Conservation (phyloP, 129 eudicot species). For the Escallonia herrerae region DNA sequence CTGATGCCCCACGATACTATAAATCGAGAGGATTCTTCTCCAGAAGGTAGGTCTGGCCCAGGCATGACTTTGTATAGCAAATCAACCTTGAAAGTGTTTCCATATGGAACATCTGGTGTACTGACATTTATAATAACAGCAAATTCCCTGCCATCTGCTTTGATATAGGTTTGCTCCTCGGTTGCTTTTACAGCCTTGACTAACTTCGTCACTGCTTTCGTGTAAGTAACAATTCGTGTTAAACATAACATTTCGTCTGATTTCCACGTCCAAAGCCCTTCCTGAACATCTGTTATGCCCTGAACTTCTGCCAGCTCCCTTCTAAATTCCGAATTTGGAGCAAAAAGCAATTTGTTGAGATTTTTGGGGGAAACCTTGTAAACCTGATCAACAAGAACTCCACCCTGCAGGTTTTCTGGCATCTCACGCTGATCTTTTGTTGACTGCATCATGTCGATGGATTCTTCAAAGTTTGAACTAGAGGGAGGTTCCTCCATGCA, state of each 20-base stretch:
- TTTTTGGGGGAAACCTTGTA: conserved; percentile 53
- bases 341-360: conserved; percentile 56
- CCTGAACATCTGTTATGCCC: conserved; percentile 68
- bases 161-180: conserved; percentile 71
- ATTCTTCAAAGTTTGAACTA: conserved; percentile 49
- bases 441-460: conserved; percentile 54
- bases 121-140: conserved; percentile 52
- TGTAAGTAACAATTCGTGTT: conserved; percentile 58
- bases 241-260: conserved; percentile 36
- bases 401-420: conserved; percentile 73
- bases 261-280: conserved; percentile 67
- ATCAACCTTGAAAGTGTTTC: conserved; percentile 60
- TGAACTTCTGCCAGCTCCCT: conserved; percentile 51
- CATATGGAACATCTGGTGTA: conserved; percentile 94
- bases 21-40: conserved; percentile 61
- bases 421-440: conserved; percentile 30
- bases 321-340: conserved; percentile 58
- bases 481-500: conserved; percentile 30
- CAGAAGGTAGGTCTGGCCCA: conserved; percentile 39
- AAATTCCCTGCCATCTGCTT: conserved; percentile 66
- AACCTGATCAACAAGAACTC: conserved; percentile 68
- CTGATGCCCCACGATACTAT: conserved; percentile 65
- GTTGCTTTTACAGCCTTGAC: conserved; percentile 81
- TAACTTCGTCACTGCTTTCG: conserved; percentile 59
- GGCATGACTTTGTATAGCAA: conserved; percentile 62